Evolutionary conservation across 1,284 basidiomycete genomes (phyloP), one percentile per base, ranked within the genome.

Genomic region (Mrakiaceae sp.): DNA sequence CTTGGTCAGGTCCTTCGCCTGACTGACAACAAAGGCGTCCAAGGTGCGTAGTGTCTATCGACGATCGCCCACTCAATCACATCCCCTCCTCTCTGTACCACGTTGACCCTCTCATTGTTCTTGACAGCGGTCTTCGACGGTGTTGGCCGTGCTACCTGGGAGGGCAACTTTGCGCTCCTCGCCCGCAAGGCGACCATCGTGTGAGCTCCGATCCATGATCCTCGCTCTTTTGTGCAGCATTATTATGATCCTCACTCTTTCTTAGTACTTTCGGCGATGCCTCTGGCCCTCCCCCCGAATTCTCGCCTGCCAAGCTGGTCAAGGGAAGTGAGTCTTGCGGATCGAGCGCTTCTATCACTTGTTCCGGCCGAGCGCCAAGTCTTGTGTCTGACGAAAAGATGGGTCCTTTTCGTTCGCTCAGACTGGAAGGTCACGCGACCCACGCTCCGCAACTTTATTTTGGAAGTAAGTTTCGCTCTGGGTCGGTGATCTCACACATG

Each of bases 191-290:
- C 87, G 5, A 88, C 87, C 5, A 16, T 62, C 44, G 44, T 62
- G 12, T n/a, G n/a, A n/a, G n/a, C n/a, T n/a, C n/a, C n/a, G 47
- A 48, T 12, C 48, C 8, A 10, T 40, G 46, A 48, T 8, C 58
- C 44, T 42, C 14, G 16, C 53, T 48, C 4, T 11, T n/a, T n/a
- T n/a, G n/a, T n/a, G n/a, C n/a, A n/a, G n/a, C n/a, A n/a, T n/a
- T n/a, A n/a, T n/a, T n/a, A n/a, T n/a, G n/a, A n/a, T n/a, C n/a
- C n/a, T n/a, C n/a, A n/a, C n/a, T n/a, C n/a, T n/a, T n/a, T n/a
- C n/a, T n/a, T n/a, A n/a, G n/a, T n/a, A 86, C 85, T 8, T 85
- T 93, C 62, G 95, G 95, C 0, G 96, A 96, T 73, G 90, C 94
- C 0, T 93, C 89, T 10, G 94, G 92, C 3, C 77, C 86, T 10